A percentile compares a stretch with the other conserved stretches of the same genome.
These are phyloP conservation scores for Orbilia oligospora DNA, from an alignment of 2,329 filamentous ascomycete genomes.

Conservation along the genomic window DNA sequence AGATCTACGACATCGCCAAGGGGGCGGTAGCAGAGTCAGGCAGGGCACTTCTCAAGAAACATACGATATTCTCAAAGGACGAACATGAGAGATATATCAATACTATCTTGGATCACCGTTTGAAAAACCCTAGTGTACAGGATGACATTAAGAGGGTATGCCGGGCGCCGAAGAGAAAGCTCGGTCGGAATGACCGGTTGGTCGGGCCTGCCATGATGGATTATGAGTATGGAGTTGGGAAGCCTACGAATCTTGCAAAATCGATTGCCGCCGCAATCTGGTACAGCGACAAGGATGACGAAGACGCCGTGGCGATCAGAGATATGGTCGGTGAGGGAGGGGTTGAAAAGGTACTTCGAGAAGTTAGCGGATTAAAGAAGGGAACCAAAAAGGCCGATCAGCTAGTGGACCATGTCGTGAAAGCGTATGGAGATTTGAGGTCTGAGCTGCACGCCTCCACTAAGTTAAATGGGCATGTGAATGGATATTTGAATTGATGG, in stretches of 20 bases:
- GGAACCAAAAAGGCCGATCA: conserved; percentile 82
- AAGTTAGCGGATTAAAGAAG: conserved; percentile 85
- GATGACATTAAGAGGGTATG: conserved; percentile 94
- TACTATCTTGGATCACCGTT: conserved; percentile 80
- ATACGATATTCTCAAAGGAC: conserved; percentile 75
- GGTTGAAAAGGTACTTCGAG: conserved; percentile 80
- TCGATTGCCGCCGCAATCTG: conserved; percentile 92
- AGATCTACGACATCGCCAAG: conserved; percentile 84
- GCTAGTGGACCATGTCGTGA: conserved; percentile 76
- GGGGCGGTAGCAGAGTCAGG: conserved; percentile 88
- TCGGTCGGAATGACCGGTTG: conserved; percentile 95
- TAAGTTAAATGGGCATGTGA: conserved; percentile 8
- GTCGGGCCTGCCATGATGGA: conserved; percentile 93
- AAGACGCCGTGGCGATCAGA: conserved; percentile 87
- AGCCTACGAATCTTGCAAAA: conserved; percentile 77
- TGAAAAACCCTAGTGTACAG: conserved; percentile 67
- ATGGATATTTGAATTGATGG: background rate
- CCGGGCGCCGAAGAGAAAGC: conserved; percentile 92
- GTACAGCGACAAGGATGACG: conserved; percentile 94
- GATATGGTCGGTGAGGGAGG: conserved; percentile 83
- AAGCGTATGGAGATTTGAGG: conserved; percentile 30
- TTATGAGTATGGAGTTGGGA: conserved; percentile 78
- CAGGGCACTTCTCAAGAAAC: conserved; percentile 86
- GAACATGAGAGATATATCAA: conserved; percentile 90
- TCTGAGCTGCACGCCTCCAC: conserved; percentile 30